phyloP scores from a whole-genome alignment of 768 basidiomycete genomes.

The Termitomyces sp. region DNA sequence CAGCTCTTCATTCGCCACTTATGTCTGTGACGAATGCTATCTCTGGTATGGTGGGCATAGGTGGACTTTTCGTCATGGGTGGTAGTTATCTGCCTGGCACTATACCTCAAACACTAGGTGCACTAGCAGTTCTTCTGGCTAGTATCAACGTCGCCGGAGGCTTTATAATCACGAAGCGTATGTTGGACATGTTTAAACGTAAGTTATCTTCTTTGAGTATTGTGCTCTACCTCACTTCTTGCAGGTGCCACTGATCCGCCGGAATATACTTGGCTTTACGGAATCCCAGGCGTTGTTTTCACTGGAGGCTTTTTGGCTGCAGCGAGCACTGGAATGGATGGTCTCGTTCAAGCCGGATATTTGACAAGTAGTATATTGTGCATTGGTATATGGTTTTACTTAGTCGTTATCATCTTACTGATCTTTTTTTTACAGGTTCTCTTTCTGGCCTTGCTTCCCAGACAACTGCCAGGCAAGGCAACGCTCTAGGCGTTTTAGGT shows the following conservation, averaged over 20 bases:
- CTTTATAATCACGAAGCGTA: slow-evolving; percentile 85
- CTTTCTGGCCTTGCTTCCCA: slow-evolving; percentile 78
- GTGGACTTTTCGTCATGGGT: slow-evolving; percentile 88
- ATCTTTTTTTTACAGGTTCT: slow-evolving; percentile 42
- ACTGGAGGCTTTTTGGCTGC: slow-evolving; percentile 79
- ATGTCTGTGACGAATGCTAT: slow-evolving; percentile 92
- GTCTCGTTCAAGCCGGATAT: slow-evolving; percentile 86
- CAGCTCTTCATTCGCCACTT: slow-evolving; percentile 82
- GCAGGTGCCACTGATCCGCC: slow-evolving; percentile 79
- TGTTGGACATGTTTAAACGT: slow-evolving; percentile 94
- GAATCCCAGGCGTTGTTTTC: slow-evolving; percentile 74
- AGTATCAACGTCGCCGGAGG: slow-evolving; percentile 87
- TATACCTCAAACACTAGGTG: slow-evolving; percentile 73
- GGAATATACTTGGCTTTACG: slow-evolving; percentile 82
- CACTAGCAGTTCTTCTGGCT: slow-evolving; percentile 79
- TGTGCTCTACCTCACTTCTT: slow-evolving; percentile 1
- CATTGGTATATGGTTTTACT: slow-evolving; percentile 44
- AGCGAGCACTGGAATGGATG: slow-evolving; percentile 79
- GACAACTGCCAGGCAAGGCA: slow-evolving; percentile 81
- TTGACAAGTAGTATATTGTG: slow-evolving; percentile 81
- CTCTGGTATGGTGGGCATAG: slow-evolving; percentile 54
- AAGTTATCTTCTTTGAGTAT: slow-evolving; percentile 12
- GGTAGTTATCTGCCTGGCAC: slow-evolving; percentile 82
- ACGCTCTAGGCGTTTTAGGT: slow-evolving; percentile 81
- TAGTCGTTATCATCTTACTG: background rate